These are phyloP conservation scores for Sisymbrium irio DNA, from an alignment of 345 rosid species.

Conservation along the genomic window DNA sequence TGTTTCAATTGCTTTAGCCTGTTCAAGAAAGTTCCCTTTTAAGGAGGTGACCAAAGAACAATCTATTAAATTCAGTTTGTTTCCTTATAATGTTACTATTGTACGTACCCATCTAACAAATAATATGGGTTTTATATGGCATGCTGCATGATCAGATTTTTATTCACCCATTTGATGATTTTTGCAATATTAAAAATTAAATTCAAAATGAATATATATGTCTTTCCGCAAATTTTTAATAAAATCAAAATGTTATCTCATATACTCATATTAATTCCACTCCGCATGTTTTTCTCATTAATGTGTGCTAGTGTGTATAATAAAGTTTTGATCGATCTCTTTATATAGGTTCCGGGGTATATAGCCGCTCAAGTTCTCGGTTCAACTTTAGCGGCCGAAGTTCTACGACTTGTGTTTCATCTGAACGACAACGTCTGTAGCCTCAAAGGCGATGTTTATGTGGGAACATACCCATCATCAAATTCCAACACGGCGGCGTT, in stretches of 20 bases:
- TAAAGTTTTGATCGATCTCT: background rate
- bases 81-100: background rate
- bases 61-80: background rate
- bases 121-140: background rate
- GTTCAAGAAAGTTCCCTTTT: constrained; percentile 38
- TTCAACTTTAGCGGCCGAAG: constrained; percentile 8
- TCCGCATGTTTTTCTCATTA: no score
- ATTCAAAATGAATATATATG: no score
- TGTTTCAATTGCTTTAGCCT: constrained; percentile 44
- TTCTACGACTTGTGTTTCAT: constrained; percentile 20
- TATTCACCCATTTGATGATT: background rate
- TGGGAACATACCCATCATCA: constrained; percentile 25
- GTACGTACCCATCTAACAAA: no score
- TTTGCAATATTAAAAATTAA: background rate
- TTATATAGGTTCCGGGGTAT: constrained; percentile 24
- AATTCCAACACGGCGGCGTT: constrained; percentile 16
- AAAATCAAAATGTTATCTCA: background rate
- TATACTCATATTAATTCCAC: no score
- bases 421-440: constrained; percentile 18
- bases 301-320: background rate
- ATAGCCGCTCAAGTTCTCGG: constrained; percentile 24
- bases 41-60: constrained; percentile 4
- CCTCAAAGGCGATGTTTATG: constrained; percentile 29
- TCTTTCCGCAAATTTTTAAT: no score
- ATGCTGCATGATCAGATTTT: background rate